Evolutionary conservation across 768 basidiomycete species (phyloP).

Genomic region (Sutorius australiensis): DNA sequence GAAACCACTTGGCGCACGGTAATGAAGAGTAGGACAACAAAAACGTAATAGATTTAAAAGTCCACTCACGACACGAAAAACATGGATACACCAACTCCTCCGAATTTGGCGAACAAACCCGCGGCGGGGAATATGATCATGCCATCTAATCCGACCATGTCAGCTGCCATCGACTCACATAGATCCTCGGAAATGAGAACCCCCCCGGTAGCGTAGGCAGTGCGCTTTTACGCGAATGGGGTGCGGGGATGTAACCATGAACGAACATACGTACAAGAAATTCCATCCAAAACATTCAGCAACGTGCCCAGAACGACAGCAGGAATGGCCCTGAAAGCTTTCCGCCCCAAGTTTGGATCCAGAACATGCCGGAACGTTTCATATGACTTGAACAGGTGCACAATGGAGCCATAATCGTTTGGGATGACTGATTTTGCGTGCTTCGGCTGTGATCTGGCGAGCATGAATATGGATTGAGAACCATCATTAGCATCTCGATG

Average conservation of each 20-base stretch:
- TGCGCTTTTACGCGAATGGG: constrained; percentile 2
- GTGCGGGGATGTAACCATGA: not conserved
- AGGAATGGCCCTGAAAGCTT: constrained; percentile 52
- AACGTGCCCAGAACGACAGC: constrained; percentile 81
- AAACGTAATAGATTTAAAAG: not conserved
- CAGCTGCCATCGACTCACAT: not conserved
- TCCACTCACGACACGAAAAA: constrained; percentile 76
- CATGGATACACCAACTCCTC: constrained; percentile 90
- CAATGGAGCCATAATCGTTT: constrained; percentile 11
- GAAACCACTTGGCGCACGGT: not conserved
- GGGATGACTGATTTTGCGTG: constrained; percentile 3
- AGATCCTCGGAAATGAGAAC: not conserved
- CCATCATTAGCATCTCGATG: constrained; percentile 1
- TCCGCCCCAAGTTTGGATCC: constrained; percentile 17
- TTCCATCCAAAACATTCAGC: constrained; percentile 89
- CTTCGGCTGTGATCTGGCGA: constrained; percentile 5
- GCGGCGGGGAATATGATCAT: constrained; percentile 94
- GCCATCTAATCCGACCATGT: constrained; percentile 54
- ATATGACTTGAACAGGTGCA: constrained; percentile 4
- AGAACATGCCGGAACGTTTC: constrained; percentile 7
- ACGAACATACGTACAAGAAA: constrained; percentile 63
- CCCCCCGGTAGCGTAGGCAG: constrained; percentile 1
- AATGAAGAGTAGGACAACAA: constrained; percentile 3
- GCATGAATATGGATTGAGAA: not conserved
- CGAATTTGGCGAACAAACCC: constrained; percentile 75